Base-by-base conservation (phyloP, 2,329 filamentous ascomycete species). In the Leptographium procerum region DNA sequence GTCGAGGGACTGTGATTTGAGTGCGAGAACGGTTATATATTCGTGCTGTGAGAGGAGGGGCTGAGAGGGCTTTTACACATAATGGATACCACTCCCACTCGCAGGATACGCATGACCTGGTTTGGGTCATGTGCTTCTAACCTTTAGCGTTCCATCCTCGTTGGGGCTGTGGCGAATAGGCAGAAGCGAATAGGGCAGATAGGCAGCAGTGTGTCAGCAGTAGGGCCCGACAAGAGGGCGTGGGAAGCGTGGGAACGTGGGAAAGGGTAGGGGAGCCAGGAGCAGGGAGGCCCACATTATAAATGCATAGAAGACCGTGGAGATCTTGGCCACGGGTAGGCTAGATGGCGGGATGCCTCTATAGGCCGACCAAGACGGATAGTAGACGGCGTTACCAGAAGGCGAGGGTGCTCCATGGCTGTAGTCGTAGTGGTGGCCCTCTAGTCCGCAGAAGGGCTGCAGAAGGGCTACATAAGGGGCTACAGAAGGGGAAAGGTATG, bases 271-370 rank as follows among this genome's bases (percentile, higher is more conserved):
- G 28, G 31, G 28, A 36, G 51, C 31, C n/a, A 34, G 7, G 51
- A 36, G 10, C 40, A 5, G 47, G 40, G 26, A 24, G 36, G 58
- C 67, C 60, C 62, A 72, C 72, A 72, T 80, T 59, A 82, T 79
- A 74, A 86, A 86, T 26, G 84, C 80, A 65, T 86, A 86, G 64
- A 84, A 83, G 9, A 85, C 72, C 65, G 86, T 83, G 8, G 83
- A 85, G 59, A 85, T 76, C 58, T 77, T 76, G 45, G 76, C 73
- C 62, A 81, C 69, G 57, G 80, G 77, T 57, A 86, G 66, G 6
- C 75, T 77, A 0, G 81, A 82, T 0, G 84, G 84, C n/a, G 81
- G 76, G 57, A 81, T 78, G 57, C 79, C 74, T 60, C 76, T 77
- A 70, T 86, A 85, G 59, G 84, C 76, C 58, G 77, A 73, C 82